These are phyloP conservation scores for Talaromyces trachyspermus DNA, from an alignment of 495 filamentous ascomycete genomes.

Conservation along the genomic window DNA sequence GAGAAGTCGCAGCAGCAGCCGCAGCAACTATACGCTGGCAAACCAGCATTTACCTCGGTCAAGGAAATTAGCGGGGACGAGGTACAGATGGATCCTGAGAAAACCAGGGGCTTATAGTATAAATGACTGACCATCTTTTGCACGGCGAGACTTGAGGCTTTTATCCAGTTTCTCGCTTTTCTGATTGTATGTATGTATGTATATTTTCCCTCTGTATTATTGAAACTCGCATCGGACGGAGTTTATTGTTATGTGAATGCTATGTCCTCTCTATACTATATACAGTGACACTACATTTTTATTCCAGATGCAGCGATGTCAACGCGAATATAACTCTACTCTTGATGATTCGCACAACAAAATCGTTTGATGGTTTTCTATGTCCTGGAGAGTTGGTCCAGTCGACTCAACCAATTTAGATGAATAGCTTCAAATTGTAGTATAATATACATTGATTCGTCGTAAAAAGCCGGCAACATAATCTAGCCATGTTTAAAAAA, in stretches of 20 bases:
- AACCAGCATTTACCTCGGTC: slow-evolving; percentile 55
- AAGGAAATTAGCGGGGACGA: slow-evolving; percentile 40
- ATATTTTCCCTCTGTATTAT: no score
- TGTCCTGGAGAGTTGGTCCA: neutral
- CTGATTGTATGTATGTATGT: no score
- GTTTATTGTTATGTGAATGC: neutral
- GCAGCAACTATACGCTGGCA: slow-evolving; percentile 72
- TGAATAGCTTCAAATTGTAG: neutral
- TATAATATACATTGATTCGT: slow-evolving; percentile 7
- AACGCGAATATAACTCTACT: neutral
- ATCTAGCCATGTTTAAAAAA: neutral
- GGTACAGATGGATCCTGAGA: slow-evolving; percentile 45
- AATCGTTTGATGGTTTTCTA: neutral
- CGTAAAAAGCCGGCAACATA: neutral
- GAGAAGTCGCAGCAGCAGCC: slow-evolving; percentile 29
- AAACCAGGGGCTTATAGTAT: slow-evolving; percentile 34
- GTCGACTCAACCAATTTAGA: neutral
- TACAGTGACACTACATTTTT: neutral
- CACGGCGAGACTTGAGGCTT: no score
- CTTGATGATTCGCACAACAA: no score
- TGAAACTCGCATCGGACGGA: neutral
- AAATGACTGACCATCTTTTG: no score
- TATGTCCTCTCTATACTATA: neutral
- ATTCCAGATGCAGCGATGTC: neutral
- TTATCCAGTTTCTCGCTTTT: no score